Percentiles rank a stretch among this genome's conserved stretches.
Conservation (phyloP, 306 rosid species). For the Ormosia semicastrata region DNA sequence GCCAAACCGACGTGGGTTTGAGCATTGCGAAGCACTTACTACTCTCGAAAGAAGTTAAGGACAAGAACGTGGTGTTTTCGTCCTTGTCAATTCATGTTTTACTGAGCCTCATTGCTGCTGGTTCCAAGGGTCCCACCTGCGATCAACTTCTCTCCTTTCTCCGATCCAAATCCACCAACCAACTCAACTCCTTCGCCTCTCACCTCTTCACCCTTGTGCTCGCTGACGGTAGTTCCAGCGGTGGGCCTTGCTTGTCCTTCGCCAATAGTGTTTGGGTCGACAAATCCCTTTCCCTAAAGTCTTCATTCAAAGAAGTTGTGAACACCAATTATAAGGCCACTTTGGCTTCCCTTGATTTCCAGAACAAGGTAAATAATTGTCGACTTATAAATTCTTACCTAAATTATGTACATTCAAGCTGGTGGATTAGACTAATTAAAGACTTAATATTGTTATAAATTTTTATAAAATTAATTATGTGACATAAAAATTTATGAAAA, state of each 20-base stretch:
- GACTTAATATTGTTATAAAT: too few relatives aligned
- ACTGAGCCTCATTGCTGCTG: constrained; percentile 60
- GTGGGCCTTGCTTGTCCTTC: constrained; percentile 44
- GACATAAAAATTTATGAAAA: too few relatives aligned
- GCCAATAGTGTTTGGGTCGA: too few relatives aligned
- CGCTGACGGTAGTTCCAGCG: constrained; percentile 42
- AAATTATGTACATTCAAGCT: too few relatives aligned
- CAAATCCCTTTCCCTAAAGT: too few relatives aligned
- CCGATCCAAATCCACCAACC: constrained; percentile 43
- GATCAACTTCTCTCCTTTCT: constrained; percentile 67
- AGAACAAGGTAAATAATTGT: too few relatives aligned
- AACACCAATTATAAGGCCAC: too few relatives aligned
- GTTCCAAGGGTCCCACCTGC: constrained; percentile 55
- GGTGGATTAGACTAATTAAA: too few relatives aligned
- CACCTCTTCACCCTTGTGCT: constrained; percentile 44
- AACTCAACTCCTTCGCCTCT: constrained; percentile 56
- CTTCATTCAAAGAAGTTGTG: too few relatives aligned
- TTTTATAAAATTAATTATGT: too few relatives aligned
- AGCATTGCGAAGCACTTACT: constrained; percentile 45
- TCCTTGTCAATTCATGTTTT: constrained; percentile 62
- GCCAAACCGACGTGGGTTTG: constrained; percentile 47
- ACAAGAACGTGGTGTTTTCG: constrained; percentile 55
- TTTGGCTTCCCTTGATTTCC: too few relatives aligned
- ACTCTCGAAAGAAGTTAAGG: constrained; percentile 33
- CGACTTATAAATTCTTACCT: too few relatives aligned